A percentile compares a stretch with the other conserved stretches of the same genome.
phyloP scores from a whole-genome alignment of 805 yeast species.

The Candida sithepensis region DNA sequence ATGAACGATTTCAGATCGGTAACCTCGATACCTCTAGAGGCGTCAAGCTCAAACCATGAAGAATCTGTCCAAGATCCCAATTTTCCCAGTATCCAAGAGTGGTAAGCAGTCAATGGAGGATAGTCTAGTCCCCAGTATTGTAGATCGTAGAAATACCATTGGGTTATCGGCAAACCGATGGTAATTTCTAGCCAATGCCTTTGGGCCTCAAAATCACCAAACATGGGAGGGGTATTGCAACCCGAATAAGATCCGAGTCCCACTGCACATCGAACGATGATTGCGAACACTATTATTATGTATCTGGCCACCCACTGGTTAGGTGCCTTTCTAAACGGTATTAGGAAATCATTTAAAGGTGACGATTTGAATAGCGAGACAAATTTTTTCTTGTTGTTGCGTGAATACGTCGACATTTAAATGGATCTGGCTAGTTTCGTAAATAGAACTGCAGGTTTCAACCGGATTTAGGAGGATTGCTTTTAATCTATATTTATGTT shows the following conservation, averaged over 20 bases:
- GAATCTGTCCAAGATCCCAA: constrained; percentile 63
- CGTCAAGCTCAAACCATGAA: constrained; percentile 70
- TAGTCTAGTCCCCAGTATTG: constrained; percentile 96
- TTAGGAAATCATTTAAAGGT: constrained; percentile 75
- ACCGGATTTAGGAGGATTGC: no score
- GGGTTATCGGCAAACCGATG: constrained; percentile 58
- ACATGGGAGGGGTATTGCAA: constrained; percentile 63
- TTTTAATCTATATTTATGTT: no score
- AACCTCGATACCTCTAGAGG: constrained; percentile 74
- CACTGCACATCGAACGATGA: constrained; percentile 76
- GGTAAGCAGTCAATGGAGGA: constrained; percentile 95
- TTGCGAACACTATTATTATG: constrained; percentile 65
- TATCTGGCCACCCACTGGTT: constrained; percentile 91
- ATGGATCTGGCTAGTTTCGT: no score
- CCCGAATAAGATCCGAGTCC: constrained; percentile 92
- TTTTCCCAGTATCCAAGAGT: constrained; percentile 75
- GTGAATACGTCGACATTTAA: no score
- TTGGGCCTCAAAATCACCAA: constrained; percentile 97
- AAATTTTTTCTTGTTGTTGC: constrained; percentile 17
- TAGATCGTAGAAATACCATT: constrained; percentile 90
- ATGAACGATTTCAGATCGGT: constrained; percentile 71
- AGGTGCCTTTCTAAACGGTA: constrained; percentile 73
- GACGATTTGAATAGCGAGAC: constrained; percentile 39
- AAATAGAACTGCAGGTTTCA: no score
- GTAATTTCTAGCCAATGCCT: constrained; percentile 98